These are phyloP conservation scores for Skeletonema marinoi DNA, from an alignment of 108 stramenopile species.

Conservation along the genomic window DNA sequence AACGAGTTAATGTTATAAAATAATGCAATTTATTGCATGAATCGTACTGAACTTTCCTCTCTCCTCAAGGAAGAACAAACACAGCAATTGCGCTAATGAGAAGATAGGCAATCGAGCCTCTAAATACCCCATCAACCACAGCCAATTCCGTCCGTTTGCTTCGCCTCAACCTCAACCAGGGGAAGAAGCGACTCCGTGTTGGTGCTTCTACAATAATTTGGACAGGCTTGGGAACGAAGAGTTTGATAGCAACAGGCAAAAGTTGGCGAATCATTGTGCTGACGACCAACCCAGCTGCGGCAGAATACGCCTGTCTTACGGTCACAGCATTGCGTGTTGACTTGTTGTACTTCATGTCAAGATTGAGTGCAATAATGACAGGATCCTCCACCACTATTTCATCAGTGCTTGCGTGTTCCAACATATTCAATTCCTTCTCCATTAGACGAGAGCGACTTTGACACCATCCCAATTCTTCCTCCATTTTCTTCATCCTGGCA, in stretches of 20 bases:
- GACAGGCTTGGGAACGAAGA: constrained; percentile 6
- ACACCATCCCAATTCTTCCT: constrained; percentile 16
- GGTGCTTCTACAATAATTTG: background rate
- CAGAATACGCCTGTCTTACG: constrained; percentile 32
- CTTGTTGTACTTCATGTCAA: constrained; percentile 47
- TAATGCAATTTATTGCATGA: too few relatives aligned
- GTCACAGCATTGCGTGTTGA: constrained; percentile 26
- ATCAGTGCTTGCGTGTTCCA: background rate
- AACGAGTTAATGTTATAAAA: too few relatives aligned
- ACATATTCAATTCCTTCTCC: constrained; percentile 2
- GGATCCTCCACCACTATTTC: background rate
- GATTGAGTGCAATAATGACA: constrained; percentile 2
- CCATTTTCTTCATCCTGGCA: background rate
- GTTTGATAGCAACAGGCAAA: background rate
- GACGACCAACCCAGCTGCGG: constrained; percentile 15
- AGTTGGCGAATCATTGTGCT: constrained; percentile 3
- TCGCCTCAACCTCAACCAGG: background rate
- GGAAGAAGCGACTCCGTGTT: background rate
- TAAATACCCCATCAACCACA: constrained; percentile 22
- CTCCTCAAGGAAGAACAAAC: background rate
- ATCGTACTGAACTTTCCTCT: too few relatives aligned
- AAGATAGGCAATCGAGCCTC: constrained; percentile 9
- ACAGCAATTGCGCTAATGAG: background rate
- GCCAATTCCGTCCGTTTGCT: background rate
- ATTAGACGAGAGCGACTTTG: background rate